phyloP scores from a whole-genome alignment of 2,329 filamentous ascomycete species.

The Sphaerostilbella broomeana region DNA sequence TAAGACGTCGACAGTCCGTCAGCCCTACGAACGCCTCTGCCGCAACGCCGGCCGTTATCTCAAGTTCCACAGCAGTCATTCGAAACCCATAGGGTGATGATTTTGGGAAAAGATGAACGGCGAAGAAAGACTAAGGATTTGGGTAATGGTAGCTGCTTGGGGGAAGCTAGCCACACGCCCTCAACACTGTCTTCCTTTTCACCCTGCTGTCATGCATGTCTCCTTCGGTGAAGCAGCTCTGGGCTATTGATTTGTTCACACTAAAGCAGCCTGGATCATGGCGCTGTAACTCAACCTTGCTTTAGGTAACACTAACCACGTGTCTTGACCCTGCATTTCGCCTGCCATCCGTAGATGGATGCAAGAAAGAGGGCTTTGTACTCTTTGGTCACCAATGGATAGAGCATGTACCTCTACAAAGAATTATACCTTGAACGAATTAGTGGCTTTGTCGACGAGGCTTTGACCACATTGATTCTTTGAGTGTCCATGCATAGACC shows the following conservation, averaged over 20 bases:
- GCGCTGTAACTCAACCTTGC: neutral
- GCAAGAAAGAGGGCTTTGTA: neutral
- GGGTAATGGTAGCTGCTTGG: no score
- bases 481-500: no score
- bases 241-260: neutral
- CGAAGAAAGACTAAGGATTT: neutral
- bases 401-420: constrained; percentile 6
- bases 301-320: constrained; percentile 7
- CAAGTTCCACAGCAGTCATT: constrained; percentile 8
- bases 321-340: constrained; percentile 7
- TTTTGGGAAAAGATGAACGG: neutral
- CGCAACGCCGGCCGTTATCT: constrained; percentile 1
- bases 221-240: constrained; percentile 2
- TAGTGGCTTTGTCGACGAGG: no score
- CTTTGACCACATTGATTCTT: no score
- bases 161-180: no score
- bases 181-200: no score
- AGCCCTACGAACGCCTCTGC: constrained; percentile 9
- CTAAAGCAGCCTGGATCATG: constrained; percentile 3
- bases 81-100: neutral
- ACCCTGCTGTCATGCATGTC: no score
- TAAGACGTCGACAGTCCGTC: constrained; percentile 1
- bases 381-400: no score
- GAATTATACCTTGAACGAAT: no score
- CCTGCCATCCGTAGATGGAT: neutral